Percentiles rank a stretch among this genome's conserved stretches.
Evolutionary conservation across 306 rosid species (phyloP).

Genomic region (Sicyos baderoa): DNA sequence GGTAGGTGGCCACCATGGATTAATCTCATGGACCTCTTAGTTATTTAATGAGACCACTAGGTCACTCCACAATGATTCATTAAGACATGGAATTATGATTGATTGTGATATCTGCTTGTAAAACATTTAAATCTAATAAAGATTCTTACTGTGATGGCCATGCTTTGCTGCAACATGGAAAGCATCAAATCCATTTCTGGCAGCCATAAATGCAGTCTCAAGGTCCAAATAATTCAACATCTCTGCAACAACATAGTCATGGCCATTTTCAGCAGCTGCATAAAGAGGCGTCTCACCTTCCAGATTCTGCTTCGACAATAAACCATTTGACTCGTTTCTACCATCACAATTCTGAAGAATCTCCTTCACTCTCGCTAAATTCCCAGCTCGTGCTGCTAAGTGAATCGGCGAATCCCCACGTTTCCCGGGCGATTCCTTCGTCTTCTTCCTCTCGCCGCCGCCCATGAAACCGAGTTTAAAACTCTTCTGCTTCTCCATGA

Average conservation of each 20-base stretch:
- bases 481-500: constrained; percentile 73
- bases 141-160: constrained; percentile 81
- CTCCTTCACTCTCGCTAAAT: constrained; percentile 46
- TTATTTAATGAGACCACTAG: no score
- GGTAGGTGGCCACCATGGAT: no score
- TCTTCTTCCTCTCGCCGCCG: constrained; percentile 32
- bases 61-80: no score
- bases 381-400: constrained; percentile 75
- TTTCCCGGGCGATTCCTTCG: constrained; percentile 50
- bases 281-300: constrained; percentile 95
- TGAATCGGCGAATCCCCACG: constrained; percentile 56
- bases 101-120: neutral
- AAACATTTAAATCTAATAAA: neutral
- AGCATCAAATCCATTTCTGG: constrained; percentile 80
- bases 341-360: constrained; percentile 41
- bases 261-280: constrained; percentile 75
- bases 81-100: neutral
- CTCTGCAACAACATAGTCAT: constrained; percentile 54
- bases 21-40: no score
- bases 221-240: constrained; percentile 72
- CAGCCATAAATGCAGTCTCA: constrained; percentile 61
- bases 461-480: constrained; percentile 47
- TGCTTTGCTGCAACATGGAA: constrained; percentile 85
- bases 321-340: constrained; percentile 32
- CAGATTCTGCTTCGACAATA: constrained; percentile 59